Percentiles rank a stretch among this genome's conserved stretches.
These are phyloP conservation scores for Solanum hybrid DNA, from an alignment of 305 asterid species.

Conservation along the genomic window DNA sequence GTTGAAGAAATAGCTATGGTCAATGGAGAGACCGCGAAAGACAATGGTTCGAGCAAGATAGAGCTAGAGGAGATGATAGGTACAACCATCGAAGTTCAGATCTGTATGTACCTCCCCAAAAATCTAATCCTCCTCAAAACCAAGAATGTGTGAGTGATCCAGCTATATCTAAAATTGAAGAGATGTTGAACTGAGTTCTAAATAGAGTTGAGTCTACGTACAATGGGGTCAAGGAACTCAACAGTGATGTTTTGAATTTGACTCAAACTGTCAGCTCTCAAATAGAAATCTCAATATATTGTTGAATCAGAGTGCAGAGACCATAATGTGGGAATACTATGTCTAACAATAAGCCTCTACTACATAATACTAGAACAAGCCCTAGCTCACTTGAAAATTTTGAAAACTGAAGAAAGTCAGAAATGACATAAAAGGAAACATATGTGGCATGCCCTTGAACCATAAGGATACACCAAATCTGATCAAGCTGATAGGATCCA, in stretches of 20 bases:
- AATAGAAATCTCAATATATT: background rate
- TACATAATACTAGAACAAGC: background rate
- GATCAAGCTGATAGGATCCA: background rate
- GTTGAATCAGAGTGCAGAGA: background rate
- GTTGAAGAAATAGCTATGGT: background rate
- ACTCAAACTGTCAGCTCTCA: background rate
- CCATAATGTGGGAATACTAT: background rate
- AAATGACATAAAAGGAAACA: background rate
- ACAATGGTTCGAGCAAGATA: background rate
- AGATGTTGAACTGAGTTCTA: background rate
- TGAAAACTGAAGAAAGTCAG: background rate
- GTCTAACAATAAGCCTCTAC: background rate
- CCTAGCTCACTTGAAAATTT: background rate
- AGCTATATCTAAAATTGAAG: no score
- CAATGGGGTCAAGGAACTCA: background rate
- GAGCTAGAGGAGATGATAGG: background rate
- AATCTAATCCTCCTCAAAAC: background rate
- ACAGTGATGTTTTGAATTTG: background rate
- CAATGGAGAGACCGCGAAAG: background rate
- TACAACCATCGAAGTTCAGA: background rate
- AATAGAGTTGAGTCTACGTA: background rate
- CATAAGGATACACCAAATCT: background rate
- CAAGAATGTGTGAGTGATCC: background rate
- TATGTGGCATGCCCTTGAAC: background rate
- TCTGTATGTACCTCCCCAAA: background rate